These are phyloP conservation scores for Aspergillus sp. DNA, from an alignment of 2,329 filamentous ascomycete species.

Conservation along the genomic window DNA sequence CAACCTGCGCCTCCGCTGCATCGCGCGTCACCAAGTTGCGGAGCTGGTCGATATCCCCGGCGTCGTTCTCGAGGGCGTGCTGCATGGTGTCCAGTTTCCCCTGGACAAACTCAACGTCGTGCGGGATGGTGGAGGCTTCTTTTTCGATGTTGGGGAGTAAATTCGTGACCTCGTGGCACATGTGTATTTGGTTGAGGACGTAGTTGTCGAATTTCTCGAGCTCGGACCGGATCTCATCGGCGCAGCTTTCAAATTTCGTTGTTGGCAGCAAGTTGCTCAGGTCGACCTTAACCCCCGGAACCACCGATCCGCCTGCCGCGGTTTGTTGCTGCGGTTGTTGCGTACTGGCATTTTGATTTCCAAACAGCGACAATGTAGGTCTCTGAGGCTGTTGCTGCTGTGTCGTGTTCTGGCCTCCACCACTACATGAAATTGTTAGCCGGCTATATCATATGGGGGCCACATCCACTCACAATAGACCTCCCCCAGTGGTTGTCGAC, in stretches of 20 bases:
- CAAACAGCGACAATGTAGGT: slow-evolving; percentile 32
- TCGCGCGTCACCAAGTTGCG: slow-evolving; percentile 54
- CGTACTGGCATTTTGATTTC: slow-evolving; percentile 21
- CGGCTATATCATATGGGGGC: background rate
- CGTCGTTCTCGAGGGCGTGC: slow-evolving; percentile 53
- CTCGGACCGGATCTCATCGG: slow-evolving; percentile 67
- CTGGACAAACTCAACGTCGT: slow-evolving; percentile 55
- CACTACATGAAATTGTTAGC: slow-evolving; percentile 5
- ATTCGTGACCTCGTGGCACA: slow-evolving; percentile 65
- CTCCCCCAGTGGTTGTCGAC: slow-evolving; percentile 18
- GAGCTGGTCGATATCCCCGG: slow-evolving; percentile 48
- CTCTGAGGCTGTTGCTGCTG: slow-evolving; percentile 41
- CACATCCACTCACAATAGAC: slow-evolving; percentile 25
- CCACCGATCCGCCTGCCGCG: slow-evolving; percentile 26
- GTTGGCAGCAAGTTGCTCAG: slow-evolving; percentile 70
- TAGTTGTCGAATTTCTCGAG: slow-evolving; percentile 70
- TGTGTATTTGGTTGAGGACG: slow-evolving; percentile 67
- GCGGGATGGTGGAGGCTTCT: slow-evolving; percentile 54
- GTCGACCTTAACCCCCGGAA: slow-evolving; percentile 70
- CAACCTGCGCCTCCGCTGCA: slow-evolving; percentile 59
- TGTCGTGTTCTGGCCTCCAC: slow-evolving; percentile 17
- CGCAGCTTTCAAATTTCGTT: slow-evolving; percentile 83
- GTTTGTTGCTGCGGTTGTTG: slow-evolving; percentile 26
- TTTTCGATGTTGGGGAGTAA: slow-evolving; percentile 55
- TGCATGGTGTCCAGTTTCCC: slow-evolving; percentile 55